phyloP scores from a whole-genome alignment of 2,329 filamentous ascomycete species.

The Metarhizium album region DNA sequence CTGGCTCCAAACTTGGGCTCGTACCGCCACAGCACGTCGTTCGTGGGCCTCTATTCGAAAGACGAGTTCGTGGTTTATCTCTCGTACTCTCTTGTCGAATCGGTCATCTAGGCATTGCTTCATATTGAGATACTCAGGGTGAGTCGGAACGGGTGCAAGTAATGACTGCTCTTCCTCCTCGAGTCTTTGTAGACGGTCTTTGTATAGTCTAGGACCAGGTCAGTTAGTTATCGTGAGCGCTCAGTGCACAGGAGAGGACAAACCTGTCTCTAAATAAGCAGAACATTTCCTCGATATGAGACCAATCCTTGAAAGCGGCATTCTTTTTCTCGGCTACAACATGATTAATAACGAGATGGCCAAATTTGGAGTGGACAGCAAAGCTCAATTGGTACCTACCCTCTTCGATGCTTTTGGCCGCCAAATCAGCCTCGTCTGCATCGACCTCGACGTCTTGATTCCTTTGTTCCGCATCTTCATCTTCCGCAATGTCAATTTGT shows the following conservation, averaged over 20 bases:
- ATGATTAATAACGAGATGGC: conserved; percentile 11
- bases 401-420: conserved; percentile 54
- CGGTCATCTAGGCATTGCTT: conserved; percentile 77
- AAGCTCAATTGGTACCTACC: conserved; percentile 31
- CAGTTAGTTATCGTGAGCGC: neutral
- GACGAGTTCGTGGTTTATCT: conserved; percentile 62
- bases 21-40: conserved; percentile 66
- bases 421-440: conserved; percentile 42
- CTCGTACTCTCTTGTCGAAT: conserved; percentile 66
- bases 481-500: conserved; percentile 21
- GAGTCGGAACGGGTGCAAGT: conserved; percentile 52
- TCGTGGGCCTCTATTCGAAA: conserved; percentile 65
- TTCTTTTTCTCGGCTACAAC: conserved; percentile 63
- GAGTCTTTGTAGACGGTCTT: conserved; percentile 74
- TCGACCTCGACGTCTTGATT: conserved; percentile 43
- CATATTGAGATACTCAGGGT: conserved; percentile 86
- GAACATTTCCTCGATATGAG: conserved; percentile 80
- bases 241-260: conserved; percentile 13
- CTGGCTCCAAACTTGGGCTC: conserved; percentile 78
- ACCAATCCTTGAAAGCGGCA: conserved; percentile 67
- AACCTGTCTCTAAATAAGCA: conserved; percentile 71
- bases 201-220: conserved; percentile 56
- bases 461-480: conserved; percentile 31
- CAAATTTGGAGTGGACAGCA: neutral
- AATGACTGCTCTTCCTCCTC: conserved; percentile 59